Base-by-base conservation (phyloP, 345 rosid genomes). In the Moricandia arvensis region DNA sequence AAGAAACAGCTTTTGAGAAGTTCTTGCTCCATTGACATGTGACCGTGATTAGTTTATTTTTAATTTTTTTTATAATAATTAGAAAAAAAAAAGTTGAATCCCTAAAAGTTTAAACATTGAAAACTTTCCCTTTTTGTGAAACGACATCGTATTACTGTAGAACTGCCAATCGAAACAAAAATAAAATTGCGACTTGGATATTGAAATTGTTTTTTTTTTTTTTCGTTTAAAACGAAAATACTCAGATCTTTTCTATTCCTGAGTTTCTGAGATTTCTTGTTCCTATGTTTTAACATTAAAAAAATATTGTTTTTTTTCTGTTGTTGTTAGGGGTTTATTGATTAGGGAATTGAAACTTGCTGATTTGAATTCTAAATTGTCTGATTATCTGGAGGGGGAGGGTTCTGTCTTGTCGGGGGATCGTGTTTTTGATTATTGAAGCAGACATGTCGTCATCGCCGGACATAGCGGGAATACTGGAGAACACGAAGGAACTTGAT, bases 401-500 rank as follows among this genome's bases (percentile, higher is more conserved):
- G 29, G 1, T 27, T 27, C 29, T 10, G 41, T 29, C 27, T 8
- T 27, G 18, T 49, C 29, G 17, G 1, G 53, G 61, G 51, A 41
- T 66, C 55, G 35, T 33, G 57, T 54, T 55, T 43, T 65, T 21
- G 79, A 68, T 60, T 69, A 3, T 26, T 62, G 54, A 35, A 67
- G 38, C 29, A 75, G 64, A 8, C 71, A 77, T 77, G 80, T 41
- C 89, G 87, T 83, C 97, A 67, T 82, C 96, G 69, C 82, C 87
- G 81, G 93, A 87, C 74, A 77, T 92, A 54, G 61, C 80, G 41
- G 89, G 81, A 66, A 90, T 94, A 24, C 68, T 90, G 80, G 96
- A 91, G 0, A 85, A 82, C 78, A 84, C 97, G 29, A 87, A 82
- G 81, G 89, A 90, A 80, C 93, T 94, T 43, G 97, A 94, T 86